These are phyloP conservation scores for Recurvomyces mirabilis DNA, from an alignment of 495 filamentous ascomycete species.

Conservation along the genomic window DNA sequence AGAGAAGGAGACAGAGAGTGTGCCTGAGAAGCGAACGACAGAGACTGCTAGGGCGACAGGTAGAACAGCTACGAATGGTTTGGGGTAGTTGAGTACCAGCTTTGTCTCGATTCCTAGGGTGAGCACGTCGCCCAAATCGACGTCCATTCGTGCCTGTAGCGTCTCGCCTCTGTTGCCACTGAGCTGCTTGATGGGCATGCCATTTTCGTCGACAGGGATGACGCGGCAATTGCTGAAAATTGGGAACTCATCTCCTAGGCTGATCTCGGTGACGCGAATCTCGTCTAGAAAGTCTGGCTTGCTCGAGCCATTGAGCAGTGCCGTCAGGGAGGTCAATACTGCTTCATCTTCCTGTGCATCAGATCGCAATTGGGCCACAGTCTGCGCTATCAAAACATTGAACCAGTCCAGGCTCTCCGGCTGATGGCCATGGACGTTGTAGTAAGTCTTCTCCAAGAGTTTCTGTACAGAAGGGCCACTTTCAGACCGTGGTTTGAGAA, in stretches of 20 bases:
- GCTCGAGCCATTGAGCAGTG: slow-evolving; percentile 68
- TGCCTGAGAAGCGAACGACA: slow-evolving; percentile 88
- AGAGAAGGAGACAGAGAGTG: slow-evolving; percentile 81
- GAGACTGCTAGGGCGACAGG: slow-evolving; percentile 85
- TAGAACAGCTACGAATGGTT: slow-evolving; percentile 75
- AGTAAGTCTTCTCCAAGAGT: slow-evolving; percentile 93
- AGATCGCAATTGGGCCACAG: slow-evolving; percentile 85
- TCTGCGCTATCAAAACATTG: slow-evolving; percentile 94
- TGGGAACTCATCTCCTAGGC: slow-evolving; percentile 88
- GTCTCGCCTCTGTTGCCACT: slow-evolving; percentile 34
- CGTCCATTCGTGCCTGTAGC: slow-evolving; percentile 92
- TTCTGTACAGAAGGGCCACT: slow-evolving; percentile 62
- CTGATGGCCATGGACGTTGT: slow-evolving; percentile 89
- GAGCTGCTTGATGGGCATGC: slow-evolving; percentile 18
- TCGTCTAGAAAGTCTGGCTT: slow-evolving; percentile 88
- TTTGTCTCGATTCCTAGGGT: slow-evolving; percentile 91
- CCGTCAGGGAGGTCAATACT: slow-evolving; percentile 85
- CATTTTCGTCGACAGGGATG: slow-evolving; percentile 61
- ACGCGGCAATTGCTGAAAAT: slow-evolving; percentile 98
- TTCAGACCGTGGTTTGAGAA: slow-evolving; percentile 34
- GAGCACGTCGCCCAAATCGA: slow-evolving; percentile 89
- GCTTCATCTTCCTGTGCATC: slow-evolving; percentile 86
- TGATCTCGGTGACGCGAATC: slow-evolving; percentile 86
- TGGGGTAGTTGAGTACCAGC: slow-evolving; percentile 85
- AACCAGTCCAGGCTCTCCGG: slow-evolving; percentile 99